Conservation (phyloP, 768 basidiomycete genomes). For the Gelatoporia subvermispora region DNA sequence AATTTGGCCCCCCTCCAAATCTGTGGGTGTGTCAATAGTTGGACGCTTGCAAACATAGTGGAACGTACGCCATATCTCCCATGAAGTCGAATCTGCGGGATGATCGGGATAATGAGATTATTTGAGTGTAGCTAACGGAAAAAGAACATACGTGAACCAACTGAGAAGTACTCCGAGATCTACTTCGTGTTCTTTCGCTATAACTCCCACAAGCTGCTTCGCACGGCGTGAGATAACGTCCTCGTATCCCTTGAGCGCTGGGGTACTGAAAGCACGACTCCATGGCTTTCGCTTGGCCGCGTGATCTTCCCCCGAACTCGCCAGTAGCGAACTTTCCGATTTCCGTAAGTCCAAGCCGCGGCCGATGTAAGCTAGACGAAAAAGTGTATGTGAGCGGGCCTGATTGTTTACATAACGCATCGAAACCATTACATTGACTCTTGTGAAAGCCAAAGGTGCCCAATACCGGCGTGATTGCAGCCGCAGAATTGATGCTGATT, state of each 20-base stretch:
- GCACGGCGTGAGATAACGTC: conserved; percentile 31
- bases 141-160: conserved; percentile 10
- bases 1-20: conserved; percentile 35
- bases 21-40: conserved; percentile 1
- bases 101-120: neutral
- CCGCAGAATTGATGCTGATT: conserved; percentile 32
- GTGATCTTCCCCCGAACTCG: conserved; percentile 36
- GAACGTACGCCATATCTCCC: conserved; percentile 35
- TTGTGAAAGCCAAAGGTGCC: conserved; percentile 38
- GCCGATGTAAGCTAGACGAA: too few species aligned
- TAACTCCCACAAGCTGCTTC: conserved; percentile 35
- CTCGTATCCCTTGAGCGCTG: conserved; percentile 44
- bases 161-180: conserved; percentile 7
- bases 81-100: conserved; percentile 37
- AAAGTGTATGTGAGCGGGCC: too few species aligned
- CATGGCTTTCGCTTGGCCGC: conserved; percentile 41
- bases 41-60: neutral
- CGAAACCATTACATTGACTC: conserved; percentile 28
- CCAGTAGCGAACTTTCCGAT: conserved; percentile 19
- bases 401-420: too few species aligned
- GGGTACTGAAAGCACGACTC: conserved; percentile 44
- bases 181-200: conserved; percentile 13
- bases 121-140: too few species aligned
- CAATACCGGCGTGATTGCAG: conserved; percentile 28
- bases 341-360: too few species aligned